Evolutionary conservation across 441 rosid species (phyloP), one percentile per base, ranked within the genome.

Genomic region (Populus hybrid): DNA sequence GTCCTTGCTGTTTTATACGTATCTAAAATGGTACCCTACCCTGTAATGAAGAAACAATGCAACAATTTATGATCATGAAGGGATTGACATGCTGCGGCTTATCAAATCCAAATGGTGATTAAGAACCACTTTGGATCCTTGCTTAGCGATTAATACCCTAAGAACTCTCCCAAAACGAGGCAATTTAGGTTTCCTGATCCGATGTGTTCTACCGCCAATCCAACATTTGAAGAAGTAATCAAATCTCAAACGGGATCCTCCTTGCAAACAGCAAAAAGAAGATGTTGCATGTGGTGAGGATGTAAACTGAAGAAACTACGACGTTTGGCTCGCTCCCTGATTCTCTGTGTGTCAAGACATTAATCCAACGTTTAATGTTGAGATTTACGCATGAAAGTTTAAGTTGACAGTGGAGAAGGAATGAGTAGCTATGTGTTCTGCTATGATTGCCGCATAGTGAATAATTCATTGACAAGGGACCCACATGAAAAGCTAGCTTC

Each of bases 341-440:
- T 14, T 46, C 6, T 46, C 18, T 14, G n/a, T n/a, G n/a, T n/a
- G 57, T 12, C 16, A 12, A 46, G 11, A 11, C 18, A 46, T 46
- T 46, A 46, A 46, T 4, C 57, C 57, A 4, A 46, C 1, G 57
- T 46, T 14, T 12, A 46, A 46, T 14, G 18, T 5, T 14, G 57
- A 46, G 57, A 14, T 14, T 46, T 46, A 35, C 11, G 21, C 1
- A 8, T 32, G 24, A 28, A 63, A 63, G 6, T 24, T 10, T 23
- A 10, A 9, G 10, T 21, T n/a, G 67, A 6, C 67, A 64, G 26
- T n/a, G 24, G 12, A 53, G 74, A 53, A 40, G 68, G 80, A 69
- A 70, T 73, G 78, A 61, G 70, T 72, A 32, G 65, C 30, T 28
- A 78, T 66, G 80, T 59, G n/a, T 78, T 78, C 66, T 75, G 50